A percentile compares a stretch with the other conserved stretches of the same genome.
Conservation (phyloP, 495 filamentous ascomycete species). For the Aspergillus funiculosus region DNA sequence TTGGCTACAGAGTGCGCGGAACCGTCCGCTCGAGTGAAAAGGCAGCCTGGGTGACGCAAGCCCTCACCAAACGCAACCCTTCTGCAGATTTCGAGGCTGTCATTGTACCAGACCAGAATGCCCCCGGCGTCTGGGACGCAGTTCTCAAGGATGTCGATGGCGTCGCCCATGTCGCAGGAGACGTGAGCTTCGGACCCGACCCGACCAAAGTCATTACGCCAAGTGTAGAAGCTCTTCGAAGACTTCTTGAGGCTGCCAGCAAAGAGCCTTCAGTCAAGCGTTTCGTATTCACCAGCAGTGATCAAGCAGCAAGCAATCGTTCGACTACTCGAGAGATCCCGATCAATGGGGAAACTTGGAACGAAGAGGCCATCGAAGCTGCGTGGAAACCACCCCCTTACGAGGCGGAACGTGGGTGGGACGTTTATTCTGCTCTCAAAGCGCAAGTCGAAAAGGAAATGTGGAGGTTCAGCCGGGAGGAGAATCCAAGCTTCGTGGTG, state of each 20-base stretch:
- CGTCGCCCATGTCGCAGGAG: conserved; percentile 40
- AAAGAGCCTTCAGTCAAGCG: conserved; percentile 40
- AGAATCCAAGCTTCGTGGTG: conserved; percentile 44
- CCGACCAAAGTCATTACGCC: conserved; percentile 40
- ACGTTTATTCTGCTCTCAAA: conserved; percentile 52
- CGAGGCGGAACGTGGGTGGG: conserved; percentile 21
- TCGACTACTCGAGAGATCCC: conserved; percentile 3
- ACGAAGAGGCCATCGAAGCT: conserved; percentile 36
- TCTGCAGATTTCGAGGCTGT: conserved; percentile 31
- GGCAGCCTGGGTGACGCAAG: conserved; percentile 39
- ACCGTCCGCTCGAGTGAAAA: conserved; percentile 42
- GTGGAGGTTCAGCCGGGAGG: conserved; percentile 48
- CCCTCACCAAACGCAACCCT: conserved; percentile 40
- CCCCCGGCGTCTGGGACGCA: conserved; percentile 34
- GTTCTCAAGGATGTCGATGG: conserved; percentile 19
- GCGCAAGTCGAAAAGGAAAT: conserved; percentile 46
- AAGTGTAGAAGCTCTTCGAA: conserved; percentile 33
- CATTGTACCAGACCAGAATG: conserved; percentile 29
- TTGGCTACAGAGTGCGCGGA: conserved; percentile 48
- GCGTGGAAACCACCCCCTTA: conserved; percentile 31
- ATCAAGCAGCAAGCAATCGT: conserved; percentile 31
- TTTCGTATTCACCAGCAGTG: conserved; percentile 51
- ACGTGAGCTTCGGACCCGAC: conserved; percentile 33
- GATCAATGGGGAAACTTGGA: conserved; percentile 34
- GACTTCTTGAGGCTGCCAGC: conserved; percentile 40